Evolutionary conservation across 106 monocot species (phyloP).

Genomic region (Acorus gramineus): DNA sequence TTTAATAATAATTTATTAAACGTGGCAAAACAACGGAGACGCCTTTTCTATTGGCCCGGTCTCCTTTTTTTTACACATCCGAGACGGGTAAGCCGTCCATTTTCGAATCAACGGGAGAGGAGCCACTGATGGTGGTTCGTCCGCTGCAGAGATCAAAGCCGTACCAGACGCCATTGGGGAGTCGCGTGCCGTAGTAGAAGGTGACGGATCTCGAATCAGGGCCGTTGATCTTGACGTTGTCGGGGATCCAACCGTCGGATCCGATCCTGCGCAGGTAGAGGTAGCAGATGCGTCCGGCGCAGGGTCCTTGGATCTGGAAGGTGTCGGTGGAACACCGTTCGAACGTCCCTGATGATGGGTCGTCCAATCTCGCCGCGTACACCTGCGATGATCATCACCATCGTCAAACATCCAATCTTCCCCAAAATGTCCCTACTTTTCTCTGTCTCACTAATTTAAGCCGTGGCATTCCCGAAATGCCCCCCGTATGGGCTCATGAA

Average conservation of each 20-base stretch:
- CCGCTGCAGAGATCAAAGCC: slow-evolving; percentile 13
- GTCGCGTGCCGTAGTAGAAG: slow-evolving; percentile 6
- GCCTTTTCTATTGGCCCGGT: too few species aligned
- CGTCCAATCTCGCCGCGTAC: slow-evolving; percentile 14
- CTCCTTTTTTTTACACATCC: too few species aligned
- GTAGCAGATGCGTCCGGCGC: slow-evolving; percentile 11
- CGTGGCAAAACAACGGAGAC: too few species aligned
- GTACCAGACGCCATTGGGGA: slow-evolving; percentile 15
- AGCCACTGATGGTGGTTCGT: too few species aligned
- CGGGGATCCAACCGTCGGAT: slow-evolving; percentile 14
- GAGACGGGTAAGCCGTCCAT: too few species aligned
- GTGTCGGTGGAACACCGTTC: slow-evolving; percentile 17
- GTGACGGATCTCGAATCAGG: not conserved
- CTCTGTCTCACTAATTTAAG: too few species aligned
- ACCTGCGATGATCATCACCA: not conserved
- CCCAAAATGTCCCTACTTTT: too few species aligned
- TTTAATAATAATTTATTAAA: too few species aligned
- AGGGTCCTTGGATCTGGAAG: slow-evolving; percentile 7
- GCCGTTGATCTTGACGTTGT: slow-evolving; percentile 11
- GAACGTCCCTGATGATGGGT: slow-evolving; percentile 13
- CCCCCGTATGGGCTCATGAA: too few species aligned
- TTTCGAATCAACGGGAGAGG: too few species aligned
- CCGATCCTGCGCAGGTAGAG: slow-evolving; percentile 9
- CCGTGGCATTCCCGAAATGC: too few species aligned
- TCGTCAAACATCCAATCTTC: too few species aligned